Base-by-base conservation (phyloP, 306 rosid species). In the Vachellia pachyceras region DNA sequence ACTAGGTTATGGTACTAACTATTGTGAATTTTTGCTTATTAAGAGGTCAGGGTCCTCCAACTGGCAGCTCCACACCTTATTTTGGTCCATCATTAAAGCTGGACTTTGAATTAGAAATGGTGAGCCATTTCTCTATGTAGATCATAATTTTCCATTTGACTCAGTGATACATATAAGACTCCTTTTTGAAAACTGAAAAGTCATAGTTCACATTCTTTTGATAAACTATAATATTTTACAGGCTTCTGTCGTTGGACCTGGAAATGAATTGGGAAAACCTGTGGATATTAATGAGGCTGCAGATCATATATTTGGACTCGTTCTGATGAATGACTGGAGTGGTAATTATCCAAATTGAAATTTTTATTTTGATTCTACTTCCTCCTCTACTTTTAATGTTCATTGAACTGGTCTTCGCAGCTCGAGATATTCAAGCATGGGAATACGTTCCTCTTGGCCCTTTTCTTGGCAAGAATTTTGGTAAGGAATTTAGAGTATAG, bases 381-480 rank as follows among this genome's bases (percentile, higher is more conserved):
- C 14, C 22, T 52, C 55, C 50, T 44, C 4, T 17, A 25, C 69
- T n/a, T 44, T 37, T 67, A 50, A 81, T 47, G 66, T 64, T 82
- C 72, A n/a, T n/a, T n/a, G n/a, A n/a, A n/a, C n/a, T n/a, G n/a
- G n/a, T n/a, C n/a, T n/a, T n/a, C n/a, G n/a, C n/a, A 95, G 99
- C 99, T 41, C 92, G 99, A 81, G 98, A 93, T 87, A 93, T 95
- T 86, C 99, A 95, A 84, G 95, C 92, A 73, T 95, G 99, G 99
- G 99, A 95, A 77, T 95, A 90, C 85, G 41, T 93, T 79, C 99
- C 99, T 83, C 99, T 95, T 29, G 99, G 99, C 9, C 99, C 99
- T 77, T 95, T 95, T 81, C 97, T 95, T 46, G 99, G 99, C 69
- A 95, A 95, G 87, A 95, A 79, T 82, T 95, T 95, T 75, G 97